phyloP scores from a whole-genome alignment of 495 filamentous ascomycete genomes.

The Neurospora tetraspora region DNA sequence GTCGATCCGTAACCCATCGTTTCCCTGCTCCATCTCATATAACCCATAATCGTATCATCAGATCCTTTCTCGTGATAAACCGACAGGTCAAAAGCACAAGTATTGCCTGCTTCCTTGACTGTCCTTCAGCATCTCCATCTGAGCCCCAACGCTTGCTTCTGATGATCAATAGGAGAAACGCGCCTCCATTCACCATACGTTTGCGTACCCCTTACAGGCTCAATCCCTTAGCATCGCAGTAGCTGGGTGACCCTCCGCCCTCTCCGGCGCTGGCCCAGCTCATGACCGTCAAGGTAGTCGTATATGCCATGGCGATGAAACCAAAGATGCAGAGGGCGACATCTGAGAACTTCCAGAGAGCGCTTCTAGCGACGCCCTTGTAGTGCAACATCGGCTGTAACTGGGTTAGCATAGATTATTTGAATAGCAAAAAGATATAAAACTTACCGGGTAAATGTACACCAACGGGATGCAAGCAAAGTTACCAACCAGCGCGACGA shows the following conservation, averaged over 20 bases:
- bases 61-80: not conserved
- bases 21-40: not conserved
- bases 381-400: conserved; percentile 77
- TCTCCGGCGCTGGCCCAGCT: conserved; percentile 56
- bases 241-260: conserved; percentile 31
- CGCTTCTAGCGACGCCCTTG: conserved; percentile 60
- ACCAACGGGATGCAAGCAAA: conserved; percentile 97
- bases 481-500: conserved; percentile 88
- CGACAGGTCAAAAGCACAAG: not conserved
- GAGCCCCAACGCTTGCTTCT: not conserved
- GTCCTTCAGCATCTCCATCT: not conserved
- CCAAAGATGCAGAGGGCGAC: conserved; percentile 71
- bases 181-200: not conserved
- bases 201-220: not conserved
- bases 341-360: conserved; percentile 56
- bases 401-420: conserved; percentile 11
- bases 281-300: conserved; percentile 69
- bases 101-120: not conserved
- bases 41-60: not conserved
- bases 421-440: not conserved
- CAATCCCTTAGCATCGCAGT: conserved; percentile 34
- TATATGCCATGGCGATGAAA: conserved; percentile 78
- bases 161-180: not conserved
- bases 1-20: not conserved
- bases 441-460: conserved; percentile 89